Evolutionary conservation across 1,284 basidiomycete genomes (phyloP).

Genomic region (Microbotryum scabiosae): DNA sequence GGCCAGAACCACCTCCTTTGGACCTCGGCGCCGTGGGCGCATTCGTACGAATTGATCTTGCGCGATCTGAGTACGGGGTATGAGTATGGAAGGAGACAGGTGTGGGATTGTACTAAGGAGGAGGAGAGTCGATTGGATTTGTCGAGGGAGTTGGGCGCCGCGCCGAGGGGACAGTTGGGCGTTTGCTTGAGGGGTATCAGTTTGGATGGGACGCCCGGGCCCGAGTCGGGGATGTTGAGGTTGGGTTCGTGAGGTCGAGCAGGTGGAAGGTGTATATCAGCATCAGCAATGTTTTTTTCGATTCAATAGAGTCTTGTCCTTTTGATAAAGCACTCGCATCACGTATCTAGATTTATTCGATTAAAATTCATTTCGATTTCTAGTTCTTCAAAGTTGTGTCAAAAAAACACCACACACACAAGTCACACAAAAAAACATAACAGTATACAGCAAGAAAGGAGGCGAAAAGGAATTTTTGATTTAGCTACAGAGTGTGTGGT

Average conservation of each 20-base stretch:
- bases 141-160: neutral
- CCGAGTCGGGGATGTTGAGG: conserved; percentile 8
- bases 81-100: neutral
- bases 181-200: conserved; percentile 7
- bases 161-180: neutral
- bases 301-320: no score
- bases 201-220: conserved; percentile 16
- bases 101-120: conserved; percentile 26
- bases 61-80: neutral
- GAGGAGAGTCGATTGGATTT: conserved; percentile 11
- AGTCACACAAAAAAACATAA: no score
- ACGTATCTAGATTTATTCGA: no score
- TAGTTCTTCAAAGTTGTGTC: no score
- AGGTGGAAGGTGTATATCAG: no score
- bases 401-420: no score
- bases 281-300: no score
- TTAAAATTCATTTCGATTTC: no score
- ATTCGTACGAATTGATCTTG: conserved; percentile 19
- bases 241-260: neutral
- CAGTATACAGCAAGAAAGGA: no score
- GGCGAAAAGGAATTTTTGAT: no score
- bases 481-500: no score
- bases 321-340: no score
- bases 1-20: conserved; percentile 4
- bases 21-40: conserved; percentile 26